phyloP scores from a whole-genome alignment of 768 basidiomycete species.

The Trametes punicea region DNA sequence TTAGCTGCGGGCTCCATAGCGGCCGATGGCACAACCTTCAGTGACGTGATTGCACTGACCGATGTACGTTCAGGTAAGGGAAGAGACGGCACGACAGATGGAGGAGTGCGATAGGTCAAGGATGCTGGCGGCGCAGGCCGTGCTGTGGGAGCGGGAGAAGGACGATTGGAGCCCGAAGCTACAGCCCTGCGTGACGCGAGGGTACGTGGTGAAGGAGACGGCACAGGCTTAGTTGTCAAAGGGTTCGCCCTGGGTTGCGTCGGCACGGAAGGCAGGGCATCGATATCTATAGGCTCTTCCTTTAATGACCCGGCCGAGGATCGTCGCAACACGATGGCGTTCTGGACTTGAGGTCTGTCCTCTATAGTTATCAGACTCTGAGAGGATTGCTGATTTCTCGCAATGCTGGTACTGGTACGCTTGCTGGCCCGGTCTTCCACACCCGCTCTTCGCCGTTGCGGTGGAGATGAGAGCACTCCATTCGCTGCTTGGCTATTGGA shows the following conservation, averaged over 20 bases:
- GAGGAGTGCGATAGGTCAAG: neutral
- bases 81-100: neutral
- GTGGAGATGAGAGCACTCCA: neutral
- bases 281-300: slow-evolving; percentile 8
- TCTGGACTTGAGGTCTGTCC: neutral
- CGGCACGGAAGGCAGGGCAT: neutral
- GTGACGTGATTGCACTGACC: neutral
- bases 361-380: neutral
- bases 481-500: slow-evolving; percentile 4
- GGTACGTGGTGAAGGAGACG: neutral
- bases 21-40: neutral
- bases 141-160: neutral
- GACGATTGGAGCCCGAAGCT: neutral
- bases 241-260: neutral
- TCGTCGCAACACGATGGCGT: neutral
- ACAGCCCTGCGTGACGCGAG: neutral
- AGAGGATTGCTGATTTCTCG: neutral
- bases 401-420: no score
- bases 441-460: neutral
- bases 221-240: neutral
- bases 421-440: no score
- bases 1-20: neutral
- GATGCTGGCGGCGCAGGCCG: neutral
- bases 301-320: neutral
- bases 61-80: neutral